phyloP scores from a whole-genome alignment of 2,329 filamentous ascomycete genomes.

The Aspergillus tanneri region DNA sequence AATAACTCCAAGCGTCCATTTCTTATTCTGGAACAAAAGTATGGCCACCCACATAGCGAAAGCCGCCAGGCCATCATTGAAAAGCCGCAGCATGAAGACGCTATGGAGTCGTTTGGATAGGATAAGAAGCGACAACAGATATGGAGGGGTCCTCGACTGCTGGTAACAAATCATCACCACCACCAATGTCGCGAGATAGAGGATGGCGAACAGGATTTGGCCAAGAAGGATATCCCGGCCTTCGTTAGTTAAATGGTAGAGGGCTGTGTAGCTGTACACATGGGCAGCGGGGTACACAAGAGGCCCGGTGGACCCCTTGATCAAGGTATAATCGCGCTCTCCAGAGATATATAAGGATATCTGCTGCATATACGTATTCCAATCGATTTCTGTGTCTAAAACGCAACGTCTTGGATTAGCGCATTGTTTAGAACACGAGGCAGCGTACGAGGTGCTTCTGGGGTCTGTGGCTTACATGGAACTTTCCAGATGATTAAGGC shows the following conservation, averaged over 20 bases:
- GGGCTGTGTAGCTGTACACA: conserved; percentile 80
- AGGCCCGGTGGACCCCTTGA: conserved; percentile 85
- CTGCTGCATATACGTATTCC: conserved; percentile 96
- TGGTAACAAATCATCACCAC: conserved; percentile 79
- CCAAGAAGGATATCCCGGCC: conserved; percentile 74
- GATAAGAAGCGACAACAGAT: conserved; percentile 80
- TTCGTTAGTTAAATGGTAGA: conserved; percentile 74
- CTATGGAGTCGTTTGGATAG: conserved; percentile 91
- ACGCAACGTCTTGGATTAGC: conserved; percentile 22
- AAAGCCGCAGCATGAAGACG: conserved; percentile 86
- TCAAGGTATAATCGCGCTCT: conserved; percentile 82
- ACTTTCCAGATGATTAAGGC: conserved; percentile 74
- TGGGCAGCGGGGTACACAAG: conserved; percentile 93
- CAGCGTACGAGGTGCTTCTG: conserved; percentile 2
- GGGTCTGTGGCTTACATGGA: conserved; percentile 63
- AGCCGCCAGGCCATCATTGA: conserved; percentile 91
- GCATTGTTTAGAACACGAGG: conserved; percentile 9
- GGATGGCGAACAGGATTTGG: conserved; percentile 76
- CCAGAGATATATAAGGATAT: conserved; percentile 74
- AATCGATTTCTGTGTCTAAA: conserved; percentile 95
- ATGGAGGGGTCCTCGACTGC: conserved; percentile 62
- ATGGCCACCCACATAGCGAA: conserved; percentile 83
- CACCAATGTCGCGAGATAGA: conserved; percentile 75
- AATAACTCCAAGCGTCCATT: conserved; percentile 71
- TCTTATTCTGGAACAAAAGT: conserved; percentile 69